These are phyloP conservation scores for Lodderomyces pseudojiufengensis DNA, from an alignment of 1,139 yeast genomes.

Conservation along the genomic window DNA sequence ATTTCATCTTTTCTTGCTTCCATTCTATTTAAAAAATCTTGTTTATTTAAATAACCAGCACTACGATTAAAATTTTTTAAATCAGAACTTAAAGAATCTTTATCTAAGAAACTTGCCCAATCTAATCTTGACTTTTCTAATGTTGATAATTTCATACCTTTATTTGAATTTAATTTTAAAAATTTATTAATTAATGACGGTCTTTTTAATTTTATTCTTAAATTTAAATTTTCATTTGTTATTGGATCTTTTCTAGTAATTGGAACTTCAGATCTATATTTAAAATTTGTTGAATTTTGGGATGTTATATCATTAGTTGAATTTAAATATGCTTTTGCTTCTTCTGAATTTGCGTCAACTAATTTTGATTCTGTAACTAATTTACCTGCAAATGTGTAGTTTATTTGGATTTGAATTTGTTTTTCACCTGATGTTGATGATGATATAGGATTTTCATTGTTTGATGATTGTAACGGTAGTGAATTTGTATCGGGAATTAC, in stretches of 20 bases:
- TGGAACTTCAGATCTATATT: slow-evolving; percentile 28
- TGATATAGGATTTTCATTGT: too few species aligned
- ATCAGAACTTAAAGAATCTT: slow-evolving; percentile 80
- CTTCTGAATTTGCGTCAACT: slow-evolving; percentile 77
- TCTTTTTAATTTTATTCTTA: slow-evolving; percentile 52
- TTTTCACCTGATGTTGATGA: slow-evolving; percentile 26
- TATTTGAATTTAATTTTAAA: slow-evolving; percentile 29
- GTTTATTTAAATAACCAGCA: slow-evolving; percentile 85
- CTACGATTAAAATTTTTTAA: slow-evolving; percentile 64
- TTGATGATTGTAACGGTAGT: too few species aligned
- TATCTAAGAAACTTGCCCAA: slow-evolving; percentile 94
- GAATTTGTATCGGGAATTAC: too few species aligned
- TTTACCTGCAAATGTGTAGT: slow-evolving; percentile 89
- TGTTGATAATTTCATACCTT: slow-evolving; percentile 69
- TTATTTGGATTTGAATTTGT: slow-evolving; percentile 66
- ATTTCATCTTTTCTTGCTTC: slow-evolving; percentile 63
- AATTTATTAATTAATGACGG: slow-evolving; percentile 72
- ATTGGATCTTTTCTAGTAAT: slow-evolving; percentile 38
- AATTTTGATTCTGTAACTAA: slow-evolving; percentile 69
- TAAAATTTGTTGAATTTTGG: background rate
- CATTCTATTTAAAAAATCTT: slow-evolving; percentile 80
- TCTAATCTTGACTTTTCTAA: slow-evolving; percentile 89
- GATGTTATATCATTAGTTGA: slow-evolving; percentile 40
- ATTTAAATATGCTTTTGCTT: slow-evolving; percentile 76
- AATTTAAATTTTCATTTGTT: slow-evolving; percentile 25